Conservation (phyloP, 2,329 filamentous ascomycete genomes). For the Colletotrichum horii region DNA sequence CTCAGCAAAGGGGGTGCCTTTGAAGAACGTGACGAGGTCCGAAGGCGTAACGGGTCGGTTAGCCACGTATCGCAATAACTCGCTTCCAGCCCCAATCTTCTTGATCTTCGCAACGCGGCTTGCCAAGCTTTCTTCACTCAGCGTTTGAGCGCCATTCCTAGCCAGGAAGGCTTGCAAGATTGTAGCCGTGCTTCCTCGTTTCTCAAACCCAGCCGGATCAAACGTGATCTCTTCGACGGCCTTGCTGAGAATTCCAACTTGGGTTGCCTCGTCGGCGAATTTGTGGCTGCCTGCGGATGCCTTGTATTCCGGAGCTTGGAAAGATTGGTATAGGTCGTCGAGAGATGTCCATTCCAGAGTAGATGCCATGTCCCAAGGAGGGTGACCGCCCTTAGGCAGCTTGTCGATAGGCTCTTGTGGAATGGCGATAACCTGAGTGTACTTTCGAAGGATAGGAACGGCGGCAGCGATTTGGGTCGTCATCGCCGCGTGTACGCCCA, state of each 20-base stretch:
- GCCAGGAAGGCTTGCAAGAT: not conserved
- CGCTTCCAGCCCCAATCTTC: not conserved
- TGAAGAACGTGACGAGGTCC: not conserved
- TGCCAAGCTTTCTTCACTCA: not conserved
- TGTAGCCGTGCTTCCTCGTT: not conserved
- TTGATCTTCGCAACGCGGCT: not conserved
- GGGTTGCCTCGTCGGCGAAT: not conserved
- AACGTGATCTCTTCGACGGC: not conserved
- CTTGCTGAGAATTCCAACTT: not conserved
- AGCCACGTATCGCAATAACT: not conserved
- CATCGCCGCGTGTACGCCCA: not conserved
- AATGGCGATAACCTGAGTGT: not conserved
- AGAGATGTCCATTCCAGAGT: not conserved
- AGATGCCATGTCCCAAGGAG: not conserved
- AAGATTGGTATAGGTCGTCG: not conserved
- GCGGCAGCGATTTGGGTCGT: not conserved
- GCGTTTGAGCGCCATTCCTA: accelerated
- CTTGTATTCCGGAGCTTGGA: not conserved
- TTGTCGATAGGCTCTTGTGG: not conserved
- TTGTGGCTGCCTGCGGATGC: not conserved
- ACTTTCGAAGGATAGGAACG: not conserved
- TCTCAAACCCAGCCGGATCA: not conserved
- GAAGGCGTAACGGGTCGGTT: not conserved
- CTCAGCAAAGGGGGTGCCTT: not conserved
- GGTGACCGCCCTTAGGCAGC: not conserved